phyloP scores from a whole-genome alignment of 768 basidiomycete genomes.

The Suillus fuscotomentosus region DNA sequence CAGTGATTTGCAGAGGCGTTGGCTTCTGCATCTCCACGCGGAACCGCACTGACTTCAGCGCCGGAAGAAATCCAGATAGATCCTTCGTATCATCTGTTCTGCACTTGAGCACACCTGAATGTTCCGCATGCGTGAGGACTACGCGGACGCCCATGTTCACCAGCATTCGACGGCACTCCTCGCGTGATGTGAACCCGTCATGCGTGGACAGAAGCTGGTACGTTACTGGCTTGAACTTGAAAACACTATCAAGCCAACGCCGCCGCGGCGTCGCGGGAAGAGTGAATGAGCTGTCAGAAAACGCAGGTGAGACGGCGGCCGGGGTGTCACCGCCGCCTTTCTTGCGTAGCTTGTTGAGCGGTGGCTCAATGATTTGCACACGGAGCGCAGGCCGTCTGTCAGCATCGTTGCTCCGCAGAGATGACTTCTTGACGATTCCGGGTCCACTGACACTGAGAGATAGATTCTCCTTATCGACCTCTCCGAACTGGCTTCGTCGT shows the following conservation, averaged over 20 bases:
- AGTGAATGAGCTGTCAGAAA: constrained; percentile 46
- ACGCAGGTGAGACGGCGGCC: constrained; percentile 34
- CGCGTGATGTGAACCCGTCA: constrained; percentile 62
- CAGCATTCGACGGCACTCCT: constrained; percentile 73
- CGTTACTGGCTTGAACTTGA: constrained; percentile 75
- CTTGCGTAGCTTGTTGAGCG: constrained; percentile 34
- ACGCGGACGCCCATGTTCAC: constrained; percentile 70
- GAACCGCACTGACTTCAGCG: constrained; percentile 75
- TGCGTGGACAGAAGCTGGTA: constrained; percentile 58
- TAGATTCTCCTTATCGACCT: constrained; percentile 53
- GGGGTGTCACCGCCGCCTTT: constrained; percentile 19
- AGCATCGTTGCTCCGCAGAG: constrained; percentile 34
- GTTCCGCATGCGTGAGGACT: constrained; percentile 61
- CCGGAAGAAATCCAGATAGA: constrained; percentile 47
- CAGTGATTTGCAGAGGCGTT: constrained; percentile 38
- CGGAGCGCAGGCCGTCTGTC: constrained; percentile 23
- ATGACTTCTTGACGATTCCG: constrained; percentile 41
- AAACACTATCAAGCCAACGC: constrained; percentile 86
- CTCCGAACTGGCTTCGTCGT: neutral
- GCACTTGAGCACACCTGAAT: constrained; percentile 72
- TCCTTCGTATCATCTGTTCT: constrained; percentile 66
- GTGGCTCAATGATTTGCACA: constrained; percentile 57
- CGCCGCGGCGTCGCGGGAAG: constrained; percentile 49
- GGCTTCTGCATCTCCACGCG: constrained; percentile 68
- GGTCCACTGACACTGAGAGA: constrained; percentile 4